A percentile compares a stretch with the other conserved stretches of the same genome.
These are phyloP conservation scores for Babesia ovis DNA, from an alignment of 169 alveolate species.

Conservation along the genomic window DNA sequence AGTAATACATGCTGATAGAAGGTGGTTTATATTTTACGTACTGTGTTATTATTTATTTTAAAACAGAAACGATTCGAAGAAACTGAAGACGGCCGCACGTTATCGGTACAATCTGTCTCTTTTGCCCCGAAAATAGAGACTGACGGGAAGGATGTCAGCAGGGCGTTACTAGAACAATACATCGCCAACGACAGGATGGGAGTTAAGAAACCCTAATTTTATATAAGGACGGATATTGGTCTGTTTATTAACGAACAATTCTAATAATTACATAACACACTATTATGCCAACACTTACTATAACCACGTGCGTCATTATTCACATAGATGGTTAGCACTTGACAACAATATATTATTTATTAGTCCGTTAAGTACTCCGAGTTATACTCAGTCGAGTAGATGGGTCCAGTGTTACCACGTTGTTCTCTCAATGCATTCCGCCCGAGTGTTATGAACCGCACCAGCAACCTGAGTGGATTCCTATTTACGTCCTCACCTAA, in stretches of 20 bases:
- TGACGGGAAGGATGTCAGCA: slow-evolving; percentile 16
- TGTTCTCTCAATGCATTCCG: background rate
- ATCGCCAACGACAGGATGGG: background rate
- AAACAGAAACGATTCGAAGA: slow-evolving; percentile 49
- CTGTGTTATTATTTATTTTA: background rate
- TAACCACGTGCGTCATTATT: too few species aligned
- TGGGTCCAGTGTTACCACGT: slow-evolving; percentile 20
- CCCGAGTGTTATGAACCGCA: slow-evolving; percentile 12
- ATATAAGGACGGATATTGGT: too few species aligned
- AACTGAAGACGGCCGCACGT: slow-evolving; percentile 50
- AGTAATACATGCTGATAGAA: too few species aligned
- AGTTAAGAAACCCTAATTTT: background rate
- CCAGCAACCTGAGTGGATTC: slow-evolving; percentile 25
- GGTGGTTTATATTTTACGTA: too few species aligned
- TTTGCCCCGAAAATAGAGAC: slow-evolving; percentile 62
- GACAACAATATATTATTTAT: too few species aligned
- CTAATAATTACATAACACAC: too few species aligned
- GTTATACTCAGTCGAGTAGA: background rate
- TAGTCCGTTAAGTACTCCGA: background rate
- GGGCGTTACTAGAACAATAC: slow-evolving; percentile 2
- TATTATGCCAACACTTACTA: too few species aligned
- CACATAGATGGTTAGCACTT: too few species aligned
- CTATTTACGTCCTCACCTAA: slow-evolving; percentile 13
- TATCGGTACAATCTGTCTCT: slow-evolving; percentile 31
- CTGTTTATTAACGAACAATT: too few species aligned